phyloP scores from a whole-genome alignment of 805 yeast species.

The Maudiozyma barnettii region DNA sequence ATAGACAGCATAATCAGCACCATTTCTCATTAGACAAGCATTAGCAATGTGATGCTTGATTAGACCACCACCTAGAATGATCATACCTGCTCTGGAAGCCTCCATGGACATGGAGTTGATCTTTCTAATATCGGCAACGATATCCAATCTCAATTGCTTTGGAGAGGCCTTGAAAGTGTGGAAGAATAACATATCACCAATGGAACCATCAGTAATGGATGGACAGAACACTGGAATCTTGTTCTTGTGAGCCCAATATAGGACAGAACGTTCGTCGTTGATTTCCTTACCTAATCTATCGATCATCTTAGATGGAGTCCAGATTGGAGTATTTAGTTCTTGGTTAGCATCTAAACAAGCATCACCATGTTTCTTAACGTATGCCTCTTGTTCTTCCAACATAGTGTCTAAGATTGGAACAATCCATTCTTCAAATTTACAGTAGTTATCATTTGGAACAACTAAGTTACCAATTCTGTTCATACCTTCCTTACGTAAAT shows the following conservation, averaged over 20 bases:
- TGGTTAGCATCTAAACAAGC: conserved; percentile 46
- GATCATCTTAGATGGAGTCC: conserved; percentile 92
- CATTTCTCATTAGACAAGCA: conserved; percentile 98
- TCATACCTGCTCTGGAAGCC: conserved; percentile 90
- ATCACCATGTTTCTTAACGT: conserved; percentile 43
- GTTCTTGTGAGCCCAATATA: conserved; percentile 97
- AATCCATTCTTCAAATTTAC: conserved; percentile 97
- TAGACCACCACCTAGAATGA: conserved; percentile 91
- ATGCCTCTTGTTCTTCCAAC: conserved; percentile 79
- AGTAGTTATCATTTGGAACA: conserved; percentile 96
- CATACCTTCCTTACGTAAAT: conserved; percentile 87
- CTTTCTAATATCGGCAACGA: conserved; percentile 86
- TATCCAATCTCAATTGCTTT: conserved; percentile 77
- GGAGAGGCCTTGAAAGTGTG: conserved; percentile 95
- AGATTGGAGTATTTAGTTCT: conserved; percentile 42
- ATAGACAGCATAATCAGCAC: conserved; percentile 96
- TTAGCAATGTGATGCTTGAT: conserved; percentile 96
- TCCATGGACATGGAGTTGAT: conserved; percentile 93
- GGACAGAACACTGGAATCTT: conserved; percentile 96
- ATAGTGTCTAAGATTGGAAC: conserved; percentile 84
- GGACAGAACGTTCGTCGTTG: conserved; percentile 83
- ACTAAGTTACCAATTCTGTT: conserved; percentile 94
- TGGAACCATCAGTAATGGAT: conserved; percentile 93
- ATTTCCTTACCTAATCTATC: conserved; percentile 93
- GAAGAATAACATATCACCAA: conserved; percentile 98